Base-by-base conservation (phyloP, 805 yeast species). In the Candida quercuum region DNA sequence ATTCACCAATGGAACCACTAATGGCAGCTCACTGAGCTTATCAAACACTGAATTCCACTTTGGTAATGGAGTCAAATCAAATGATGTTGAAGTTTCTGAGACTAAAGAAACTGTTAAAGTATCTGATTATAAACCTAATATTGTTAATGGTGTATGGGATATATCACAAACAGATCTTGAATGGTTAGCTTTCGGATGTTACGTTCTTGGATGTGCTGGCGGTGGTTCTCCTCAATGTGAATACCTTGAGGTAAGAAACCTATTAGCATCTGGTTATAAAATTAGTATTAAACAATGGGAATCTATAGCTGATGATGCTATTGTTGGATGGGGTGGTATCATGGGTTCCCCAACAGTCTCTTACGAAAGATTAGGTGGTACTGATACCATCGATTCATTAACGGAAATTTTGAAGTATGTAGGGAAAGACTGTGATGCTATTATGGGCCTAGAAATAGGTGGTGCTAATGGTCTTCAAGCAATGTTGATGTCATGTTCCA, bases 141-240 rank as follows among this genome's bases (percentile, higher is more conserved):
- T 64, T 26, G 55, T 47, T 35, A 18, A 38, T 9, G 44, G 63
- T 24, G 61, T 63, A 40, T 69, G 74, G 74, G 35, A 59, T 2
- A 37, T 69, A 16, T 54, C 65, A 4, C 68, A 61, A 42, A 54
- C 49, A 3, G 74, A 69, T 46, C 42, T 52, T 30, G 67, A 63
- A 23, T 66, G 57, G 45, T 41, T 69, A 9, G 43, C 60, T 9
- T 53, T 62, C 27, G 75, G 74, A 11, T 49, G 62, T 32, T 69
- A 69, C 43, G 66, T 69, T 38, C 54, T 69, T 10, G 74, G 74
- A 5, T 63, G 69, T 50, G 74, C 73, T 6, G 74, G 74, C 8
- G 74, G 74, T 23, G 74, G 74, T 9, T 57, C 59, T 24, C 73
- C 74, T 9, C 64, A 67, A 45, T 51, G 69, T 12, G 51, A 47